A percentile compares a stretch with the other conserved stretches of the same genome.
These are phyloP conservation scores for Moricandia arvensis DNA, from an alignment of 345 rosid genomes.

Conservation along the genomic window DNA sequence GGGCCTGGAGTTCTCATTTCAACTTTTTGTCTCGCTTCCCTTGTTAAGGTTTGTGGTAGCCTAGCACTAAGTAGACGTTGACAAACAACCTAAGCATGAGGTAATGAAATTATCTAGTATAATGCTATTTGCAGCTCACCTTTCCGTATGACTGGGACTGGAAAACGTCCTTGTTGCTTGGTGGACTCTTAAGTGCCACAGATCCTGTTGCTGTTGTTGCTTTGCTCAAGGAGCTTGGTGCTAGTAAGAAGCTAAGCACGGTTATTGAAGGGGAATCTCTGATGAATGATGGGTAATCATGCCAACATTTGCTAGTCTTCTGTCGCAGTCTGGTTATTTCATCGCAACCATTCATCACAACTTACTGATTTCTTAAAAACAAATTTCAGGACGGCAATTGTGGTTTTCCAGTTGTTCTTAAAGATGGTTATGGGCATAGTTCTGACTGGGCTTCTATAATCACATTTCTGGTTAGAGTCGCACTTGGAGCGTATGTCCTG, in stretches of 20 bases:
- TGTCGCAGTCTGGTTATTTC: not conserved
- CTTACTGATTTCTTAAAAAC: not conserved
- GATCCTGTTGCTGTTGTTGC: constrained; percentile 99
- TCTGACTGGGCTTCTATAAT: constrained; percentile 55
- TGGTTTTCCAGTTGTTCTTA: constrained; percentile 85
- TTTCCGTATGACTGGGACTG: constrained; percentile 91
- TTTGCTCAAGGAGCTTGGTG: constrained; percentile 91
- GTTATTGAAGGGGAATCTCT: constrained; percentile 96
- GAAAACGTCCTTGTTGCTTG: constrained; percentile 89
- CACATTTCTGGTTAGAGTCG: constrained; percentile 62
- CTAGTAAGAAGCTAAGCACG: constrained; percentile 92
- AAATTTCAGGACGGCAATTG: constrained; percentile 88
- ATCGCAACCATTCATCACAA: not conserved
- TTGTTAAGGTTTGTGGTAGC: constrained; percentile 59
- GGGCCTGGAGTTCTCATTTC: constrained; percentile 95
- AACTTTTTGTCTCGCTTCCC: constrained; percentile 70
- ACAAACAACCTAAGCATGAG: not conserved
- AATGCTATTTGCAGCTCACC: constrained; percentile 51
- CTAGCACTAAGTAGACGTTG: not conserved
- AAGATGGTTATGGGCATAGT: constrained; percentile 66
- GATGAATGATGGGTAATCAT: constrained; percentile 93
- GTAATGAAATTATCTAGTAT: not conserved
- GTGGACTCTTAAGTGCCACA: constrained; percentile 96
- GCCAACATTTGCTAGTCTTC: not conserved
- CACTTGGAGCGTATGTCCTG: constrained; percentile 92